Evolutionary conservation across 1,139 yeast genomes (phyloP).

Genomic region (Taphrina communis): DNA sequence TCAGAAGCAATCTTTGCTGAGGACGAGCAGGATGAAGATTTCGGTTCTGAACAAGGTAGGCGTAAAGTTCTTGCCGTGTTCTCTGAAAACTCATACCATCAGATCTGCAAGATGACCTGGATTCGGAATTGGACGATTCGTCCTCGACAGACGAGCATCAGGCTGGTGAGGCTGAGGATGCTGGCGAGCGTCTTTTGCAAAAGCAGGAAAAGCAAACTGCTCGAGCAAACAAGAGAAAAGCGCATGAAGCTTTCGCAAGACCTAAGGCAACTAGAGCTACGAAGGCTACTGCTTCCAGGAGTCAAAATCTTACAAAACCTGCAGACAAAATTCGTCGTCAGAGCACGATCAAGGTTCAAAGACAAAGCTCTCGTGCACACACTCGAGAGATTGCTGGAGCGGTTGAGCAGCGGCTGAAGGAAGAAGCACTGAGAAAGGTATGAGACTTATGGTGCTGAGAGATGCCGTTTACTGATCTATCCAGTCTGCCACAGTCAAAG

Average conservation of each 20-base stretch:
- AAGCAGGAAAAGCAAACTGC: constrained; percentile 48
- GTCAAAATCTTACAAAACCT: neutral
- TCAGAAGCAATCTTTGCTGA: constrained; percentile 72
- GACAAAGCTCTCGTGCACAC: constrained; percentile 79
- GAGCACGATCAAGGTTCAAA: constrained; percentile 52
- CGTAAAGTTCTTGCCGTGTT: neutral
- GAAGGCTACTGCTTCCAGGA: neutral
- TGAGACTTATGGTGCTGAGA: constrained; percentile 42
- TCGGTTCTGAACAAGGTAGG: constrained; percentile 50
- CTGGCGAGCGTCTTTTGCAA: constrained; percentile 50
- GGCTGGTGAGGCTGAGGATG: constrained; percentile 46
- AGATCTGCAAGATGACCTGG: constrained; percentile 50
- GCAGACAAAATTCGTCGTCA: constrained; percentile 41
- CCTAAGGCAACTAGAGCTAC: constrained; percentile 26
- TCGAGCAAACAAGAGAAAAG: constrained; percentile 29
- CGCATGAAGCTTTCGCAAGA: constrained; percentile 36
- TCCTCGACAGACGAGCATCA: constrained; percentile 47
- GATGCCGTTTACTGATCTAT: constrained; percentile 51
- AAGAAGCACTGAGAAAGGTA: constrained; percentile 71
- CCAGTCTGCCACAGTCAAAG: constrained; percentile 49
- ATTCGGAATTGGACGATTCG: constrained; percentile 43
- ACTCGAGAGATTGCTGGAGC: constrained; percentile 81
- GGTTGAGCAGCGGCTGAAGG: constrained; percentile 72
- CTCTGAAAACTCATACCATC: constrained; percentile 47
- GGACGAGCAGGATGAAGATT: constrained; percentile 82